Base-by-base conservation (phyloP, 2,329 filamentous ascomycete genomes). In the Sodiomyces alkalinus region DNA sequence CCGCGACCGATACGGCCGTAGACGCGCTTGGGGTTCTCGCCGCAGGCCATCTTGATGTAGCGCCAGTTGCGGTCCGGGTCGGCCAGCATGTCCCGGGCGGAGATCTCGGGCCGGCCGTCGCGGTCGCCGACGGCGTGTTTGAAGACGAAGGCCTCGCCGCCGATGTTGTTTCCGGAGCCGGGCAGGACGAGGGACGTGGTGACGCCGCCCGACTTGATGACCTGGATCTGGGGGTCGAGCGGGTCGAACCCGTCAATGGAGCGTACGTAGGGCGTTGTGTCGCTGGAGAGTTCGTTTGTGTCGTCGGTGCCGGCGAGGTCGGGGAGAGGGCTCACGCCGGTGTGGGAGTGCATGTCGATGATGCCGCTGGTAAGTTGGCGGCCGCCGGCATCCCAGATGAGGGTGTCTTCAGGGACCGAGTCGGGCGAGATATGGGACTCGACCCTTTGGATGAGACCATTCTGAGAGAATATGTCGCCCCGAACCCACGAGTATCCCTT, bases 21-120 rank as follows among this genome's bases (percentile, higher is more conserved):
- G 1, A 70, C 53, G 1, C 60, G 52, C 52, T 78, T 78, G 2
- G 74, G 56, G 40, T 80, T 80, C 49, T 80, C 75, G 19, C 75
- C 75, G 37, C 74, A 80, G 0, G 76, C 76, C 74, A 80, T 80
- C 53, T 81, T 80, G 61, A 81, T 76, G 47, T 77, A 80, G 13
- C 76, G 61, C 67, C 73, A 76, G 34, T 56, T 67, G 14, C 60
- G 58, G 22, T 75, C 72, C 1, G 74, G 74, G 28, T 78, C 71
- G 2, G 75, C 74, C 7, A 80, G 56, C 55, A 80, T 60, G 38
- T 77, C 68, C 15, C 58, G 51, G 3, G 67, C 69, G 29, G 72
- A 76, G 23, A 74, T 63, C 45, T 80, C 74, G 11, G 60, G 52
- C 14, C 74, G 63, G 4, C 74, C 70, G 37, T 76, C 64, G 0